Base-by-base conservation (phyloP, 1,284 basidiomycete species). In the Earliella scabrosa region DNA sequence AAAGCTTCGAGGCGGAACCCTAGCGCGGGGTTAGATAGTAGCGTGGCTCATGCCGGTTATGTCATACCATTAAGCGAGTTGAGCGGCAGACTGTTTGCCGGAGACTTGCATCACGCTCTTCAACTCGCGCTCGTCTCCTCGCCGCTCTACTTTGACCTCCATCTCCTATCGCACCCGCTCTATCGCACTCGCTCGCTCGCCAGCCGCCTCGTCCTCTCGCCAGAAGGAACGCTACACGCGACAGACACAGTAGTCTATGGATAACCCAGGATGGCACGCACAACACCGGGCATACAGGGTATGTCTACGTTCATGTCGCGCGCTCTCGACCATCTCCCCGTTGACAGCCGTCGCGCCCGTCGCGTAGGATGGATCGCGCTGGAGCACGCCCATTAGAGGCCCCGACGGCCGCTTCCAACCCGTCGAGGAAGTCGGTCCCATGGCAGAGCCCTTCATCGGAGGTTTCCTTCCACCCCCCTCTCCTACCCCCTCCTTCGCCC, bases 181-280 rank as follows among this genome's bases (percentile, higher is more conserved):
- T n/a, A n/a, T 48, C 20, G 27, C 16, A 23, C 23, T 23, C 41
- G 36, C 21, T 16, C 13, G 13, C 36, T 23, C 16, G 4, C 38
- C 20, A 21, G 16, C 43, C n/a, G n/a, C n/a, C n/a, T n/a, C n/a
- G n/a, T n/a, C n/a, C n/a, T n/a, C n/a, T n/a, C n/a, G n/a, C n/a
- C n/a, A n/a, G n/a, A n/a, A n/a, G 20, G 41, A n/a, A n/a, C 1
- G 9, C 36, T 14, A 5, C 46, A 45, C 51, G 45, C 45, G 45
- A 40, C 24, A 9, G 46, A 50, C 49, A 35, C 40, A 21, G 47
- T 29, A 43, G 41, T 52, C 51, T 32, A 90, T 90, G 87, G 88
- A 90, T 67, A 83, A 81, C 54, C 74, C 82, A 54, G 88, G 88
- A 49, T 90, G 88, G 88, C 80, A 81, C 63, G 86, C 87, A 39